These are phyloP conservation scores for Polyplosphaeria fusca DNA, from an alignment of 495 filamentous ascomycete species.

Conservation along the genomic window DNA sequence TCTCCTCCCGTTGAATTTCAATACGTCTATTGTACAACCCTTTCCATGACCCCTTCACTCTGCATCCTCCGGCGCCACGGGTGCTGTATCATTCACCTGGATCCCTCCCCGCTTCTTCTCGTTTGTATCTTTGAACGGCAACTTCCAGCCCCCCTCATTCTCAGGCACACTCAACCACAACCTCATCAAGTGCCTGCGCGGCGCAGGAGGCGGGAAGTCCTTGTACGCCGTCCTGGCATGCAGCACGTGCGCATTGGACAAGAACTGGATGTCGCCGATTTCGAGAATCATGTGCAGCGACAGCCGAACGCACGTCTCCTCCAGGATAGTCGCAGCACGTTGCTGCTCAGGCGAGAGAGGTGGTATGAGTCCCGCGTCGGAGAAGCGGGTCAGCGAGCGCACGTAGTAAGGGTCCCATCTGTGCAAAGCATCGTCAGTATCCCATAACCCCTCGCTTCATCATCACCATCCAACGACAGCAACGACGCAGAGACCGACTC, in stretches of 20 bases:
- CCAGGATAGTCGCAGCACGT: constrained; percentile 34
- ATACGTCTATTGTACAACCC: no score
- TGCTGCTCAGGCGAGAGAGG: constrained; percentile 36
- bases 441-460: neutral
- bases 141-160: constrained; percentile 76
- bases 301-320: constrained; percentile 39
- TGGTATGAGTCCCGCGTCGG: constrained; percentile 37
- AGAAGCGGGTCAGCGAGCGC: constrained; percentile 40
- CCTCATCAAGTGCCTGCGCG: constrained; percentile 60
- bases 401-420: constrained; percentile 43
- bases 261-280: constrained; percentile 43
- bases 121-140: constrained; percentile 75
- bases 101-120: constrained; percentile 85
- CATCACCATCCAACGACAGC: no score
- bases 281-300: constrained; percentile 45
- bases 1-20: no score
- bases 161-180: constrained; percentile 81
- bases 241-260: constrained; percentile 41
- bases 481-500: constrained; percentile 1
- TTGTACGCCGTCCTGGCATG: constrained; percentile 44
- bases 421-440: constrained; percentile 3
- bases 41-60: constrained; percentile 61
- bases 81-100: constrained; percentile 75
- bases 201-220: constrained; percentile 38
- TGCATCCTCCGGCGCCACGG: constrained; percentile 66